Evolutionary conservation across 2,329 filamentous ascomycete species (phyloP), one percentile per base, ranked within the genome.

Genomic region (Huntiella abstrusa): DNA sequence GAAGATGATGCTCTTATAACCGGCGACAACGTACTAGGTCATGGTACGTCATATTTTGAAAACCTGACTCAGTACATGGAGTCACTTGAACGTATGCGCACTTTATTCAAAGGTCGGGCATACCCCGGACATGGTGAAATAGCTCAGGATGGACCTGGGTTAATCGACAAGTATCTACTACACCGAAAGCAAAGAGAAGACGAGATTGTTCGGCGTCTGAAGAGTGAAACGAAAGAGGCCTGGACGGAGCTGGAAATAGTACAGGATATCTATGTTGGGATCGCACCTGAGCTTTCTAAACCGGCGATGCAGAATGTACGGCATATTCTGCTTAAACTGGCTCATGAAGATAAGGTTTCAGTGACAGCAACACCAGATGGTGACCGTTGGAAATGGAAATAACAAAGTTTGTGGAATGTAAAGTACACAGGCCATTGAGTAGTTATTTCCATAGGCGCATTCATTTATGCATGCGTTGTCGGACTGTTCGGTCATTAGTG

Each of bases 71-170:
- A 65, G 0, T 94, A 92, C 57, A 64, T 92, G 51, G 57, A 60
- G 15, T 84, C 76, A 49, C 65, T 94, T 10, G 67, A 75, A 35
- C 68, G 68, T 52, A 91, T 93, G 84, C 65, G 68, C 40, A 59
- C 62, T 16, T 16, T 43, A 3, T 83, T 83, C 54, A 61, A 60
- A 1, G 80, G 82, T 1, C 67, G 74, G 41, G 85, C 78, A 2
- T 96, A 94, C 58, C 88, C 91, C 0, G 88, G 83, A 3, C 91
- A 98, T 56, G 91, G 91, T 0, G 71, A 78, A 0, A 74, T 91
- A 3, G 69, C 96, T 17, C 71, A 77, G 34, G 71, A 91, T 51
- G 83, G 83, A 0, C 72, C 68, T 17, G 66, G 64, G 17, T 88
- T 76, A 57, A 80, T 96, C 45, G 55, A 64, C 15, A 84, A 94